Evolutionary conservation across 2,329 filamentous ascomycete species (phyloP).

Genomic region (Nothophoma quercina): DNA sequence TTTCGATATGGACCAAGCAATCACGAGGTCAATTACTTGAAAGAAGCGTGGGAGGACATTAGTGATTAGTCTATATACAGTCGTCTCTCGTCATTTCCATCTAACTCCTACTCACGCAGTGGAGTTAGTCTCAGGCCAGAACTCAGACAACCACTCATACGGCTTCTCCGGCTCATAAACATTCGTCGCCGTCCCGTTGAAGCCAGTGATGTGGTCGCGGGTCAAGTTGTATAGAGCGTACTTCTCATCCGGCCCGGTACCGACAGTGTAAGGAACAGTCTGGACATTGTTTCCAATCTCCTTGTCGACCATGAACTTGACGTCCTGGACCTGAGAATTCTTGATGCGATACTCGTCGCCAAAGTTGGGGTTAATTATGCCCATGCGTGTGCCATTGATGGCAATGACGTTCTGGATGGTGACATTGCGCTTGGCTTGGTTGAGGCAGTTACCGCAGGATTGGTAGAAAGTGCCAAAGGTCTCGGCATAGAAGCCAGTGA

Average conservation of each 20-base stretch:
- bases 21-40: too few species aligned
- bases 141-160: conserved; percentile 33
- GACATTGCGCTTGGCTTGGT: conserved; percentile 37
- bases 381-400: conserved; percentile 35
- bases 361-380: conserved; percentile 37
- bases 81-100: not conserved
- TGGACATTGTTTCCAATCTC: conserved; percentile 39
- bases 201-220: conserved; percentile 31
- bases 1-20: too few species aligned
- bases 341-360: conserved; percentile 37
- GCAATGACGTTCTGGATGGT: conserved; percentile 38
- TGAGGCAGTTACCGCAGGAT: conserved; percentile 35
- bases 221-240: conserved; percentile 37
- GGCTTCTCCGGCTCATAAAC: conserved; percentile 31
- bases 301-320: conserved; percentile 34
- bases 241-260: conserved; percentile 36
- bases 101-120: too few species aligned
- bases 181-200: conserved; percentile 26
- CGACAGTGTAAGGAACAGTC: conserved; percentile 35
- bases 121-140: conserved; percentile 29
- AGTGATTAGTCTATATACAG: conserved; percentile 10
- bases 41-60: too few species aligned
- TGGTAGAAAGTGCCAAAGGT: conserved; percentile 39
- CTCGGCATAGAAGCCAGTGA: conserved; percentile 36
- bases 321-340: conserved; percentile 27